Evolutionary conservation across 208 protist genomes (phyloP).

Genomic region (Naegleria gruberi): DNA sequence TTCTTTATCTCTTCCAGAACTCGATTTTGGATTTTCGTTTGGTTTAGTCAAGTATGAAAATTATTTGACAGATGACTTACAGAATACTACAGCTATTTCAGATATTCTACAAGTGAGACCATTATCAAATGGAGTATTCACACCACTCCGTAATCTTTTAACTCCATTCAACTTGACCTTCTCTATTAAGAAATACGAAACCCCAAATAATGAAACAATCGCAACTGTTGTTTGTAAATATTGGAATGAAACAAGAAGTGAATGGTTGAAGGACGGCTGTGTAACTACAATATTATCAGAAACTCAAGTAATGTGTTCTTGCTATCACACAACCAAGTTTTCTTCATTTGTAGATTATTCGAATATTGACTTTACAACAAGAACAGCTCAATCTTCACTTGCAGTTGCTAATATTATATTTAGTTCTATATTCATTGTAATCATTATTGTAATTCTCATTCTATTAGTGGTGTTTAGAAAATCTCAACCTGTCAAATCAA

Average conservation of each 20-base stretch:
- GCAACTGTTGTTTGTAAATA: neutral
- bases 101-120: neutral
- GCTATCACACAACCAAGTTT: neutral
- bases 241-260: neutral
- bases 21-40: neutral
- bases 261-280: neutral
- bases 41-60: neutral
- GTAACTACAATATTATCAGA: too few species aligned
- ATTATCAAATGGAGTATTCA: neutral
- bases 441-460: too few species aligned
- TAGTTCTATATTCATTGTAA: too few species aligned
- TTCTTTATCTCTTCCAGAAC: neutral
- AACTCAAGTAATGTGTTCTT: neutral
- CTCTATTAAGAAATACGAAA: too few species aligned
- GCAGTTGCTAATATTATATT: neutral
- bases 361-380: neutral
- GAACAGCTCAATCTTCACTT: neutral
- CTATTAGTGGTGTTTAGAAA: too few species aligned
- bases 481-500: too few species aligned
- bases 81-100: neutral
- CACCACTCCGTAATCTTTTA: neutral
- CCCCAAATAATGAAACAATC: too few species aligned
- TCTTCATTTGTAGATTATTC: neutral
- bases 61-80: too few species aligned
- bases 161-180: neutral